Evolutionary conservation across 371 early-diverging fungal species (phyloP), one percentile per base, ranked within the genome.

Genomic region (Rhizopus microsporus): DNA sequence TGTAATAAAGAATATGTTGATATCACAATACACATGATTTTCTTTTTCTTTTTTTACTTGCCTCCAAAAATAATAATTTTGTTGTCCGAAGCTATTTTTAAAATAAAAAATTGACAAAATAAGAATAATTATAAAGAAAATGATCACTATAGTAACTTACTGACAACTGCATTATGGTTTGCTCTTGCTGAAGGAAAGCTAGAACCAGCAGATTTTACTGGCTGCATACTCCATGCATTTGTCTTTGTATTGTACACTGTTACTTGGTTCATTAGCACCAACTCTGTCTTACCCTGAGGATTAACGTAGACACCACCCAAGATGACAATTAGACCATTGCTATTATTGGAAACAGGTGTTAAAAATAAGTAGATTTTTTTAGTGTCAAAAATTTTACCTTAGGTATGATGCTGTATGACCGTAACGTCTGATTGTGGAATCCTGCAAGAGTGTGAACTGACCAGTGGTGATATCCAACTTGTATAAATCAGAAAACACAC

Each of bases 41-140:
- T 34, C 16, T 38, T n/a, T 38, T 12, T 31, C 16, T 17, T 32
- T 30, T 45, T 17, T 48, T 51, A 39, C 57, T 62, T 66, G 69
- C 79, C 79, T 57, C 79, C 79, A 68, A 75, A 74, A 44, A 78
- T 32, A 42, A 74, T 53, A 32, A 78, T 75, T 51, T 68, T 62
- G 46, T 74, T 67, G 44, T 69, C 69, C 51, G 65, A 54, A 51
- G 62, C 70, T 72, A 51, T 32, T 48, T 44, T 6, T 35, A 39
- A 29, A 54, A 23, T 23, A 23, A 54, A 34, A 34, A 29, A 44
- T 16, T 34, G 17, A 37, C 23, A 8, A 43, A 51, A 15, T 23
- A 29, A 48, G 10, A 4, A 13, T 35, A 34, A 42, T 51, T 50
- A 48, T 31, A 49, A 57, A 50, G 47, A 59, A 23, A 42, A n/a